A percentile compares a stretch with the other conserved stretches of the same genome.
Conservation (phyloP, 805 yeast genomes). For the Starmerella cellae region DNA sequence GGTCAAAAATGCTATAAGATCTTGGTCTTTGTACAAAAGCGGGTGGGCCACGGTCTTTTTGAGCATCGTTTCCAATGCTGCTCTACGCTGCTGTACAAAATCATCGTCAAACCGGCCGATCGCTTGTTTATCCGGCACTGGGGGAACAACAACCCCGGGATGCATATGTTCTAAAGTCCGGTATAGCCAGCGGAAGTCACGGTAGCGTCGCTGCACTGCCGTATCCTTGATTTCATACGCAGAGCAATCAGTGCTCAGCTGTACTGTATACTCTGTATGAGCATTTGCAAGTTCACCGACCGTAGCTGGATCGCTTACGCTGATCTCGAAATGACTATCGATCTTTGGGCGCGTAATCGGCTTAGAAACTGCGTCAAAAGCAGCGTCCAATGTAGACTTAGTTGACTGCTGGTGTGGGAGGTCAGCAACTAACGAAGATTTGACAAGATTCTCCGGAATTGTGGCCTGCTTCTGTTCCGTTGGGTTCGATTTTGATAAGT, state of each 20-base stretch:
- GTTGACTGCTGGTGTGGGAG: background rate
- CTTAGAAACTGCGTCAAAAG: background rate
- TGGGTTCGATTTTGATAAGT: background rate
- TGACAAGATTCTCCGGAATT: background rate
- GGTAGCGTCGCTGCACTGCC: slow-evolving; percentile 69
- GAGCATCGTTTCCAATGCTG: slow-evolving; percentile 78
- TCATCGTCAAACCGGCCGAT: slow-evolving; percentile 85
- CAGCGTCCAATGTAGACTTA: background rate
- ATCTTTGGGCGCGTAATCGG: background rate
- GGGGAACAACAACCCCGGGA: slow-evolving; percentile 85
- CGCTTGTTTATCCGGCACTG: slow-evolving; percentile 90
- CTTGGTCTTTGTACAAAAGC: slow-evolving; percentile 53
- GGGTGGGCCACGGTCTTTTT: slow-evolving; percentile 48
- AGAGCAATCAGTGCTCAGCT: slow-evolving; percentile 41
- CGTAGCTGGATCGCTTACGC: slow-evolving; percentile 13
- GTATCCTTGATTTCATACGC: slow-evolving; percentile 32
- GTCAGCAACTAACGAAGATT: background rate
- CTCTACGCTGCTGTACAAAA: slow-evolving; percentile 73
- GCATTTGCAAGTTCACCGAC: slow-evolving; percentile 83
- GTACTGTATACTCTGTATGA: slow-evolving; percentile 75
- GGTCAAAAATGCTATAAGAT: slow-evolving; percentile 63
- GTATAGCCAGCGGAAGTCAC: slow-evolving; percentile 89
- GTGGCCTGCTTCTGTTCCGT: background rate
- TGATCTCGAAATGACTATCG: slow-evolving; percentile 9
- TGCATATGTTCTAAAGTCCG: slow-evolving; percentile 74